Evolutionary conservation across 2,329 filamentous ascomycete genomes (phyloP), one percentile per base, ranked within the genome.

Genomic region (Clonostachys rosea): DNA sequence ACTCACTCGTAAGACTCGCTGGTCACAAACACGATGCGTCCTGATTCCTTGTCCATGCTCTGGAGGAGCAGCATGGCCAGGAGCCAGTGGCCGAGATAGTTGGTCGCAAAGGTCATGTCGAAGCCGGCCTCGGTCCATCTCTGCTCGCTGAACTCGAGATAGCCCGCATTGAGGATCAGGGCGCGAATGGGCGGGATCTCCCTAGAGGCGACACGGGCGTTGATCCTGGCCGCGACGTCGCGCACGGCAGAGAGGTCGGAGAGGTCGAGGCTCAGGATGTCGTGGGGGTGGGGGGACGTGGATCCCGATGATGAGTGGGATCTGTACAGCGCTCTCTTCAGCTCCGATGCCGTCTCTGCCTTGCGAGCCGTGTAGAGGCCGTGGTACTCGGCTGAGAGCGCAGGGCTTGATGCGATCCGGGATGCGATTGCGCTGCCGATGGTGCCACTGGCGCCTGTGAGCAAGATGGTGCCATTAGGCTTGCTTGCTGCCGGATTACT

Each of bases 401-500:
- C 52, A 1, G 60, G 53, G 12, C 47, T 56, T 16, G 50, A 49
- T 34, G 64, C 37, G 34, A 70, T 59, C 9, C 59, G 53, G 5
- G 49, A 42, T 11, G 64, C 59, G 10, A 67, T 64, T 18, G 60
- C 57, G 12, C 60, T 63, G 9, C 66, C 67, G 30, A 71, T 59
- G 20, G 66, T 63, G 40, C 67, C 68, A 47, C 70, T 70, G 36
- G 65, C 54, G 8, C 67, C 68, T 5, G 68, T 71, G 10, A 69
- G 49, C 3, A 70, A 36, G 24, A 70, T 60, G 3, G 62, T 57
- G 47, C 66, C 63, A 46, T 6, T 44, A 3, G 24, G 9, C 24
- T 30, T 24, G 8, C 7, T 8, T 24, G 2, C 24, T 6, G 24
- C 24, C 6, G 24, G 2, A 8, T 9, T 10, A 10, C 9, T 10